Conservation (phyloP, 139 green algal species). For the Zygnema cylindricum region DNA sequence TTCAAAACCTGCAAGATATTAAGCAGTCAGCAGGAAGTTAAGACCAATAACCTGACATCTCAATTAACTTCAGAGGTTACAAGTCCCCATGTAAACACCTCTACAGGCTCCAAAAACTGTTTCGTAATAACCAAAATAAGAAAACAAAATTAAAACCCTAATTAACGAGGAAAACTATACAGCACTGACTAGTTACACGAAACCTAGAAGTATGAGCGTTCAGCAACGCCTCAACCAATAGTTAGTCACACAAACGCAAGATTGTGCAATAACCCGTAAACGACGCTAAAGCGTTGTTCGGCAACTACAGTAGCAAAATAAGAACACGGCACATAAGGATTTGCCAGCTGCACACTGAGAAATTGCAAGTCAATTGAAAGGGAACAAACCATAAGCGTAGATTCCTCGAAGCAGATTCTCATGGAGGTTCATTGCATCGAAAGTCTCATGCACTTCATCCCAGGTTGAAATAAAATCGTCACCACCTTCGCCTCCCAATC, state of each 20-base stretch:
- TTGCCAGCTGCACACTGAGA: not conserved
- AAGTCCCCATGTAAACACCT: too few relatives aligned
- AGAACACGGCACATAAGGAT: not conserved
- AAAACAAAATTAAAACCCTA: not conserved
- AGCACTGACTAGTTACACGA: too few relatives aligned
- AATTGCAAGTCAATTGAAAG: not conserved
- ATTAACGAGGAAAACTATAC: too few relatives aligned
- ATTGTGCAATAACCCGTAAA: too few relatives aligned
- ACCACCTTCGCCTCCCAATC: constrained; percentile 51
- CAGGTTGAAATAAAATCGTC: constrained; percentile 93
- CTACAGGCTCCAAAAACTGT: too few relatives aligned
- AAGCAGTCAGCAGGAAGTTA: constrained; percentile 64
- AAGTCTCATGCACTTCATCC: constrained; percentile 95
- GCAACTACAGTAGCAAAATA: too few relatives aligned
- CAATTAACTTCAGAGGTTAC: not conserved
- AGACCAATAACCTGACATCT: not conserved
- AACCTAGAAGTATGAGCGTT: too few relatives aligned
- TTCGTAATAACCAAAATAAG: not conserved
- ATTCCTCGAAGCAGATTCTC: constrained; percentile 99
- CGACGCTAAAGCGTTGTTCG: too few relatives aligned
- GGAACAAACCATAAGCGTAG: constrained; percentile 89
- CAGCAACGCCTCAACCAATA: too few relatives aligned
- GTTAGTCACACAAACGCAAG: too few relatives aligned
- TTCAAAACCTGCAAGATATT: constrained; percentile 92
- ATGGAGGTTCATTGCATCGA: constrained; percentile 97